Evolutionary conservation across 139 green algal genomes (phyloP).

Genomic region (Micractinium conductrix): DNA sequence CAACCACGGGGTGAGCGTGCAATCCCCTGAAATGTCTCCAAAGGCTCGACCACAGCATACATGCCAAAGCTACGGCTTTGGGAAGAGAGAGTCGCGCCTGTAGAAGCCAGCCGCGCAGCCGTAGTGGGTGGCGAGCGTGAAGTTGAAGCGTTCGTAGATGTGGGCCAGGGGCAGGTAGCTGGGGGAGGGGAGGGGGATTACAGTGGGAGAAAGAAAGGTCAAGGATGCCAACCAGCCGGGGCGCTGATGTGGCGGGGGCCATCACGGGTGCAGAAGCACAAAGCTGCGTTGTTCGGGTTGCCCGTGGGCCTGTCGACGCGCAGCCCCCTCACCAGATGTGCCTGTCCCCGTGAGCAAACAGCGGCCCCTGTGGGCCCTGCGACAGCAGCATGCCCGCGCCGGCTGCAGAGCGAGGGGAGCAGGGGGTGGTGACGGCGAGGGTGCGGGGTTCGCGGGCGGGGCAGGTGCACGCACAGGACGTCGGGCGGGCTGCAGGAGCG

Average conservation of each 20-base stretch:
- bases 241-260: background rate
- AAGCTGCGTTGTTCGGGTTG: no score
- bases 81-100: constrained; percentile 1
- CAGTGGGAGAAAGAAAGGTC: background rate
- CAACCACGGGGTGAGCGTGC: no score
- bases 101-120: constrained; percentile 86
- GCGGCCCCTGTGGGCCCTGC: background rate
- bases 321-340: constrained; percentile 30
- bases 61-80: no score
- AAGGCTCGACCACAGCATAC: no score
- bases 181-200: background rate
- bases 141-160: constrained; percentile 93
- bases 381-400: constrained; percentile 14
- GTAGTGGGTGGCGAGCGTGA: constrained; percentile 60
- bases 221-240: background rate
- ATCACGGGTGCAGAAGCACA: no score
- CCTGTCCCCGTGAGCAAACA: constrained; percentile 23
- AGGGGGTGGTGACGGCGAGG: no score
- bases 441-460: background rate
- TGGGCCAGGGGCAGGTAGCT: constrained; percentile 94
- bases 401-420: background rate
- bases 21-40: no score
- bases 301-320: no score
- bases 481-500: background rate
- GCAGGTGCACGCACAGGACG: background rate